Conservation (phyloP, 2,329 filamentous ascomycete genomes). For the Lasiodiplodia citricola region DNA sequence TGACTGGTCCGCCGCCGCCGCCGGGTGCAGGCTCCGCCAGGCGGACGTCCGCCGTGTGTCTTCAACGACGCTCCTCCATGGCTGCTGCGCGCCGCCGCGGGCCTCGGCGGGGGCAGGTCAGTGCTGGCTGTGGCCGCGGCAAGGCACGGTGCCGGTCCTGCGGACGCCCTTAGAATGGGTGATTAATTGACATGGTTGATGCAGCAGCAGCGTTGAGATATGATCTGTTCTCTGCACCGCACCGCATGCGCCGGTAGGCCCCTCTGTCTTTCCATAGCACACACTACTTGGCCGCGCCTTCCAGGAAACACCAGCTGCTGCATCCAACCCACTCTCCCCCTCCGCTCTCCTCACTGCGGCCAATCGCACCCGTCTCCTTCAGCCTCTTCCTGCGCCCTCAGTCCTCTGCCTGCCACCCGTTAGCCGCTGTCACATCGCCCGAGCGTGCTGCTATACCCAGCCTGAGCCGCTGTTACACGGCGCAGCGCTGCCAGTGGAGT, state of each 20-base stretch:
- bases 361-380: slow-evolving; percentile 15
- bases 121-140: background rate
- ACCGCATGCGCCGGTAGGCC: slow-evolving; percentile 13
- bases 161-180: background rate
- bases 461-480: slow-evolving; percentile 35
- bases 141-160: background rate
- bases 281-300: slow-evolving; percentile 21
- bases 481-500: slow-evolving; percentile 28
- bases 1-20: background rate
- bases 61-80: slow-evolving; percentile 1
- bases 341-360: background rate
- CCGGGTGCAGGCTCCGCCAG: slow-evolving; percentile 2
- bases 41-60: slow-evolving; percentile 8
- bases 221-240: slow-evolving; percentile 17
- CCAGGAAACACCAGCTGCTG: slow-evolving; percentile 17
- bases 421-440: slow-evolving; percentile 20
- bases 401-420: slow-evolving; percentile 16
- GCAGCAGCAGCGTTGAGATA: slow-evolving; percentile 20
- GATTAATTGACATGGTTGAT: slow-evolving; percentile 24
- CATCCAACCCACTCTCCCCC: slow-evolving; percentile 14
- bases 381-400: slow-evolving; percentile 23
- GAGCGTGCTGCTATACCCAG: slow-evolving; percentile 3
- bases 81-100: slow-evolving; percentile 8
- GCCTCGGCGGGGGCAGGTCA: background rate
- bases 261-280: background rate